phyloP scores from a whole-genome alignment of 2,329 filamentous ascomycete genomes.

The Blumeria hordei region DNA sequence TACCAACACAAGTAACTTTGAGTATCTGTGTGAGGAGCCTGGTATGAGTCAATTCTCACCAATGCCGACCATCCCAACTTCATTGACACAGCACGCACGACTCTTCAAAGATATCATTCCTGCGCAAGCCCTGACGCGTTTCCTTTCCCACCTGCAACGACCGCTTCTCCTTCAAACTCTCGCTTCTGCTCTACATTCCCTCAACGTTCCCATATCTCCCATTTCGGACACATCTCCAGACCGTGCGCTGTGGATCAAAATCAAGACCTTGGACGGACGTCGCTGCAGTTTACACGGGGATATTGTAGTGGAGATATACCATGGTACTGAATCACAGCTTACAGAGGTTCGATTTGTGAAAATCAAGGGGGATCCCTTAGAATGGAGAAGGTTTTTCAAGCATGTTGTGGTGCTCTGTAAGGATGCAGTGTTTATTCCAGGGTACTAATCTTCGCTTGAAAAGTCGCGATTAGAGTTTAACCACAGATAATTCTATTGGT shows the following conservation, averaged over 20 bases:
- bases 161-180: slow-evolving; percentile 58
- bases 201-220: slow-evolving; percentile 48
- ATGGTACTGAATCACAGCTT: slow-evolving; percentile 31
- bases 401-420: slow-evolving; percentile 73
- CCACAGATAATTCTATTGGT: too few species aligned
- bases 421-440: slow-evolving; percentile 49
- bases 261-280: slow-evolving; percentile 51
- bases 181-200: slow-evolving; percentile 55
- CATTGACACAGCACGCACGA: slow-evolving; percentile 69
- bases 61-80: slow-evolving; percentile 53
- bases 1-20: slow-evolving; percentile 18
- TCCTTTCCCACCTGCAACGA: slow-evolving; percentile 64
- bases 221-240: slow-evolving; percentile 27
- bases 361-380: slow-evolving; percentile 80
- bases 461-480: too few species aligned
- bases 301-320: slow-evolving; percentile 44
- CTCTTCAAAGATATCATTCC: slow-evolving; percentile 83
- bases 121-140: slow-evolving; percentile 64
- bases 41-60: slow-evolving; percentile 68
- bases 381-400: slow-evolving; percentile 95
- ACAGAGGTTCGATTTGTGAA: slow-evolving; percentile 84
- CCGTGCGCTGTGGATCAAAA: slow-evolving; percentile 34
- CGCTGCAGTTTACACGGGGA: slow-evolving; percentile 51
- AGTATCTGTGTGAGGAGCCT: slow-evolving; percentile 62
- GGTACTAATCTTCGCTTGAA: not conserved